A percentile compares a stretch with the other conserved stretches of the same genome.
phyloP scores from a whole-genome alignment of 2,329 filamentous ascomycete species.

The Trichoderma brevicompactum region DNA sequence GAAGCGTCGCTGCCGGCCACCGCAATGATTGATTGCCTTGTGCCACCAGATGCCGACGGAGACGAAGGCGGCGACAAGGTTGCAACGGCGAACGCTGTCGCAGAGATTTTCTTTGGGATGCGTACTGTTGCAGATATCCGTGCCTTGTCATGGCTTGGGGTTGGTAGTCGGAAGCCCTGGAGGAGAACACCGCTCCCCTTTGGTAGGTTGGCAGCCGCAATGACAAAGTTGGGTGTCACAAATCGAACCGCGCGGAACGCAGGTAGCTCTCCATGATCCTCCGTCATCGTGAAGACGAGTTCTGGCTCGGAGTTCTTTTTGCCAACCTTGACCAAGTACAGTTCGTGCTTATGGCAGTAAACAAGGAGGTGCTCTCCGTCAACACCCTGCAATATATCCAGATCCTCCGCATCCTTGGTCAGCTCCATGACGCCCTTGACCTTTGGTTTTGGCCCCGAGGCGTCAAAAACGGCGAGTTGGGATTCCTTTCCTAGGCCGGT shows the following conservation, averaged over 20 bases:
- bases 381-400: conserved; percentile 65
- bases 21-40: conserved; percentile 79
- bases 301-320: conserved; percentile 54
- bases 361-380: conserved; percentile 68
- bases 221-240: conserved; percentile 60
- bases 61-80: conserved; percentile 64
- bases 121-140: conserved; percentile 57
- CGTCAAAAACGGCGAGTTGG: conserved; percentile 80
- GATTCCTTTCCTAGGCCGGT: conserved; percentile 76
- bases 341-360: conserved; percentile 77
- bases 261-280: conserved; percentile 53
- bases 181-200: conserved; percentile 61
- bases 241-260: conserved; percentile 63
- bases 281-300: conserved; percentile 61
- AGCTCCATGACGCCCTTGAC: conserved; percentile 56
- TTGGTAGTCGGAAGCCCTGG: conserved; percentile 60
- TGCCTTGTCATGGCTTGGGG: conserved; percentile 45
- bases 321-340: conserved; percentile 68
- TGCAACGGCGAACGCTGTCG: conserved; percentile 77
- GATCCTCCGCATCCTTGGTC: conserved; percentile 64
- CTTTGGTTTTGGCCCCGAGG: conserved; percentile 53
- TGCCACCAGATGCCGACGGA: conserved; percentile 56
- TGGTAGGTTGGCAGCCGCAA: conserved; percentile 63
- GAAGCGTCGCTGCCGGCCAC: conserved; percentile 80
- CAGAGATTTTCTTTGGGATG: conserved; percentile 70